Conservation (phyloP, 106 monocot genomes). For the Dendrobium huoshanense region DNA sequence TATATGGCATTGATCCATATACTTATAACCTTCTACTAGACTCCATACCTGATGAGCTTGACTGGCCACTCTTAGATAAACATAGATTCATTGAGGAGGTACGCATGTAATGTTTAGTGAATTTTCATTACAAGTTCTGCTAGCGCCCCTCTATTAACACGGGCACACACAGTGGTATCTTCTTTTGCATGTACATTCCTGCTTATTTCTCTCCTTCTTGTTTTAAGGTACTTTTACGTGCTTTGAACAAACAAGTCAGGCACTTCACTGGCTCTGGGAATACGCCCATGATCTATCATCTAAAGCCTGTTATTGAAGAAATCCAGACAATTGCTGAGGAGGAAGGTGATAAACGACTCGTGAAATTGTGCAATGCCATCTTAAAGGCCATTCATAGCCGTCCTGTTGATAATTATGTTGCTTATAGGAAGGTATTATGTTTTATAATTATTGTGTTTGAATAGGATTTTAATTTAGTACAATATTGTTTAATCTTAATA, state of each 20-base stretch:
- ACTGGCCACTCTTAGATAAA: slow-evolving; percentile 61
- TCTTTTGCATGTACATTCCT: not conserved
- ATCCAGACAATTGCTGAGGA: slow-evolving; percentile 67
- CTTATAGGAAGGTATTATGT: slow-evolving; percentile 80
- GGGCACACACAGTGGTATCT: not conserved
- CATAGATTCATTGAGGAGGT: slow-evolving; percentile 97
- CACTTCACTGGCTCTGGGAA: slow-evolving; percentile 85
- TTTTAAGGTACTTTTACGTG: slow-evolving; percentile 60
- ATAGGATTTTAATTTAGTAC: not conserved
- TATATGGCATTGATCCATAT: slow-evolving; percentile 98
- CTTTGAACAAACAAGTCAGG: slow-evolving; percentile 78
- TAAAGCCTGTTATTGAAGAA: slow-evolving; percentile 78
- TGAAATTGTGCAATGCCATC: slow-evolving; percentile 65
- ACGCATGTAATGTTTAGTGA: slow-evolving; percentile 8
- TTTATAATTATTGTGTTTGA: not conserved
- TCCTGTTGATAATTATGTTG: slow-evolving; percentile 90
- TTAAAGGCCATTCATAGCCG: slow-evolving; percentile 76
- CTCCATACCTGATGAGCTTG: slow-evolving; percentile 77
- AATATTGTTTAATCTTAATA: slow-evolving; percentile 2
- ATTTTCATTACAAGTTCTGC: not conserved
- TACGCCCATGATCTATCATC: slow-evolving; percentile 82
- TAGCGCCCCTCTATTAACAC: not conserved
- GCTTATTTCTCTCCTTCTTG: not conserved
- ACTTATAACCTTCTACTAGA: slow-evolving; percentile 96
- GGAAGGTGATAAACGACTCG: slow-evolving; percentile 32